These are phyloP conservation scores for Colletotrichum cereale DNA, from an alignment of 2,329 filamentous ascomycete species.

Conservation along the genomic window DNA sequence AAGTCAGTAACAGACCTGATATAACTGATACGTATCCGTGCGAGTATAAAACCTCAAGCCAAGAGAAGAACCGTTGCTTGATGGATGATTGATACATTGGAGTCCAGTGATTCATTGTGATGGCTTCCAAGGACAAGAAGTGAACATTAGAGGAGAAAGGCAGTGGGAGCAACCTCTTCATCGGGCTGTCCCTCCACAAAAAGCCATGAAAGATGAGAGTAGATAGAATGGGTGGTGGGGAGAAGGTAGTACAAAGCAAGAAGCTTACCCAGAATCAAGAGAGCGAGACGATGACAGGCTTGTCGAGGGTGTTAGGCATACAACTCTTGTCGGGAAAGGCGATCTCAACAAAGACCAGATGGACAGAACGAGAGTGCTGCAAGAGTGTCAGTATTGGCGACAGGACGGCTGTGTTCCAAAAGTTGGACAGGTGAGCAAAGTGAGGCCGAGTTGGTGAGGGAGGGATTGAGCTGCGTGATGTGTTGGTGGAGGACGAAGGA, in stretches of 20 bases:
- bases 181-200: too few relatives aligned
- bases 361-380: not conserved
- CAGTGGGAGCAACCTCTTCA: not conserved
- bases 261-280: slow-evolving; percentile 17
- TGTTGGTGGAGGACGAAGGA: slow-evolving; percentile 9
- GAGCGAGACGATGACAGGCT: slow-evolving; percentile 42
- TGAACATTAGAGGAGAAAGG: not conserved
- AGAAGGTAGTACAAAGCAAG: not conserved
- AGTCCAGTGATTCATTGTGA: not conserved
- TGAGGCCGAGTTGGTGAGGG: slow-evolving; percentile 12
- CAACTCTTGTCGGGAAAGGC: slow-evolving; percentile 39
- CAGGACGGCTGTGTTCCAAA: slow-evolving; percentile 31
- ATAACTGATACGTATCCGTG: not conserved
- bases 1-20: not conserved
- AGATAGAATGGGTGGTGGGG: too few relatives aligned
- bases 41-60: too few relatives aligned
- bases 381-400: not conserved
- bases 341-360: not conserved
- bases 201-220: not conserved
- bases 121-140: not conserved
- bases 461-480: slow-evolving; percentile 4
- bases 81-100: not conserved
- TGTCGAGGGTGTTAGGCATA: slow-evolving; percentile 55
- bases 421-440: slow-evolving; percentile 23
- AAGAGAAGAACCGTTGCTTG: not conserved